Base-by-base conservation (phyloP, 2,329 filamentous ascomycete species). In the Pseudogymnoascus sp. region DNA sequence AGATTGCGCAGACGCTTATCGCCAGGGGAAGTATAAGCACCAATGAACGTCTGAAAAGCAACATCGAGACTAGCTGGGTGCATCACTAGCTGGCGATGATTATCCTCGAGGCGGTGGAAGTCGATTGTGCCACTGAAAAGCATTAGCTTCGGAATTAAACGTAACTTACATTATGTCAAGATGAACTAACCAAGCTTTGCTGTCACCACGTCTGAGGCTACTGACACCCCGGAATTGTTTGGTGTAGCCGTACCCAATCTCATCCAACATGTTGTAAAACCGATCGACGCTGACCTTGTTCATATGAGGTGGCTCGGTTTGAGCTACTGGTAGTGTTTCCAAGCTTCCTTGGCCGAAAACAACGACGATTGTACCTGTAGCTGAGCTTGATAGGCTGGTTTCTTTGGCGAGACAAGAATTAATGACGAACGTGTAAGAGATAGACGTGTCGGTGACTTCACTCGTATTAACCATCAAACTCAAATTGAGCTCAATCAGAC, bases 41-140 rank as follows among this genome's bases (percentile, higher is more conserved):
- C 60, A 4, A 84, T 79, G 0, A 82, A 74, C 0, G 78, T 77
- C 62, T 86, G 84, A 24, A 86, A 78, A 71, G 84, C 80, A 2
- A 78, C 73, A 65, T 86, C 84, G 11, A 86, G 73, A 0, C 81
- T 83, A 2, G 81, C 78, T 0, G 84, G 84, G 65, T 86, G 84
- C 22, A 86, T 77, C 3, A 83, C 19, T 14, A 63, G n/a, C 38
- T 67, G 26, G 11, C 35, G 16, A 16, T 60, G 40, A 59, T n/a
- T 38, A 22, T 37, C 50, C 0, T 24, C 24, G 19, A 60, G 59
- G 2, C 46, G 28, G n/a, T 24, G 38, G 2, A 11, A 37, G 38
- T 37, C 61, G 60, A 43, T 40, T 26, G 35, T 4, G 19, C 59
- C 64, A 37, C 60, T 56, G 31, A 67, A 63, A 6, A 33, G 24